Conservation (phyloP, 148 eudicot genomes). For the Camellia japonica region DNA sequence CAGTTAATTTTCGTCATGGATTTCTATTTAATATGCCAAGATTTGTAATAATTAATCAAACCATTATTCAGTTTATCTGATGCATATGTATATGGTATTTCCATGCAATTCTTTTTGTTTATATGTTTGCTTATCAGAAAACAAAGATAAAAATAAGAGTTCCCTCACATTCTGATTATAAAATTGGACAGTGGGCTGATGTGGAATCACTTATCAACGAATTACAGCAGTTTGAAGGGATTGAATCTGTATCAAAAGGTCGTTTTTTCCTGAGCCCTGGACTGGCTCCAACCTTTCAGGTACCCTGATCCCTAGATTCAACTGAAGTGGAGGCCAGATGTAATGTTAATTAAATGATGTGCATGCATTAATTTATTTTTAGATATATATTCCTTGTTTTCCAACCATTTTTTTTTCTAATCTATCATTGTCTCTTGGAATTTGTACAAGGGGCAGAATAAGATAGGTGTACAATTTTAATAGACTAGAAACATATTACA, state of each 20-base stretch:
- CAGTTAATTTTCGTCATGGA: neutral
- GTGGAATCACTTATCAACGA: slow-evolving; percentile 79
- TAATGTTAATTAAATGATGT: neutral
- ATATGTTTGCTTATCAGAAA: too few relatives aligned
- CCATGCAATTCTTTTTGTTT: neutral
- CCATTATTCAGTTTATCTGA: neutral
- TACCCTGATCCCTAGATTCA: slow-evolving; percentile 11
- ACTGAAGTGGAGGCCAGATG: neutral
- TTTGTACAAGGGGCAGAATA: neutral
- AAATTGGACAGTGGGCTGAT: slow-evolving; percentile 72
- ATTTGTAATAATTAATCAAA: neutral
- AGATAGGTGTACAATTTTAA: too few relatives aligned
- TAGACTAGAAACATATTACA: too few relatives aligned
- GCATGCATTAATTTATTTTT: neutral
- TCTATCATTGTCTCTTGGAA: neutral
- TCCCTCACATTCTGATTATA: slow-evolving; percentile 5
- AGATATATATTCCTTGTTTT: neutral
- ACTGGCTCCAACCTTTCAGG: slow-evolving; percentile 99
- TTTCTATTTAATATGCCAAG: neutral
- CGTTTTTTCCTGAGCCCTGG: slow-evolving; percentile 93
- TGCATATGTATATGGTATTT: slow-evolving; percentile 7
- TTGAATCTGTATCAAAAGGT: slow-evolving; percentile 74
- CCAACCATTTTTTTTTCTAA: neutral
- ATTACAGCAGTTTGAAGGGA: slow-evolving; percentile 63
- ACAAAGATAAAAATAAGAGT: too few relatives aligned